Evolutionary conservation across 306 rosid genomes (phyloP), one percentile per base, ranked within the genome.

Genomic region (Quercus wislizeni): DNA sequence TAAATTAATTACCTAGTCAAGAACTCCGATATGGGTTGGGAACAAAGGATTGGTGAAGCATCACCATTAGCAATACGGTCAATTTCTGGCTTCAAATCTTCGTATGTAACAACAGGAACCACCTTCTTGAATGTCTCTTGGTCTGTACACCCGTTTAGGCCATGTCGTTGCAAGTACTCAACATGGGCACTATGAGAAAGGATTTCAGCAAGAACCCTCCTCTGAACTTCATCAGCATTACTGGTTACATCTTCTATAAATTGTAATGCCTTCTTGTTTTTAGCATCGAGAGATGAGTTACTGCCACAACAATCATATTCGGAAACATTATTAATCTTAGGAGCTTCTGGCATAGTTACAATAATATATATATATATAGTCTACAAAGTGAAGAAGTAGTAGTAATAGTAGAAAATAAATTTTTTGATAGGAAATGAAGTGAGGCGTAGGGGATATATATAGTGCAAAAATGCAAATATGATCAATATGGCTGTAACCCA

Each of bases 61-160:
- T 88, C 94, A 20, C 94, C 94, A 75, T 77, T 74, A 28, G 90
- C 89, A 28, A 88, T 87, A 64, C 94, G 94, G 79, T 90, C 87
- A 20, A 90, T 82, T 76, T 90, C 78, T 13, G 90, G 80, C 78
- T 87, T 83, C 12, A 90, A 23, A 71, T 88, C 89, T 28, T 90
- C 91, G n/a, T 88, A 90, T 13, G 80, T 77, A 19, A 90, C 89
- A 18, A 86, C 81, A 54, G 94, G 92, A 55, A 88, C 51, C n/a
- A 77, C 78, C 65, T 77, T 86, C 76, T 88, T 90, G 88, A 88
- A 90, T 18, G 76, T 77, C 28, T 85, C 77, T 68, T 74, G 74
- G 52, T 88, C 87, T 1, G 71, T 78, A 55, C 13, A 43, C 2
- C 88, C 89, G 28, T 81, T 35, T 7, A 88, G 85, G 74, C 89